Conservation (phyloP, 352 stramenopile species). For the Phytophthora meadii region DNA sequence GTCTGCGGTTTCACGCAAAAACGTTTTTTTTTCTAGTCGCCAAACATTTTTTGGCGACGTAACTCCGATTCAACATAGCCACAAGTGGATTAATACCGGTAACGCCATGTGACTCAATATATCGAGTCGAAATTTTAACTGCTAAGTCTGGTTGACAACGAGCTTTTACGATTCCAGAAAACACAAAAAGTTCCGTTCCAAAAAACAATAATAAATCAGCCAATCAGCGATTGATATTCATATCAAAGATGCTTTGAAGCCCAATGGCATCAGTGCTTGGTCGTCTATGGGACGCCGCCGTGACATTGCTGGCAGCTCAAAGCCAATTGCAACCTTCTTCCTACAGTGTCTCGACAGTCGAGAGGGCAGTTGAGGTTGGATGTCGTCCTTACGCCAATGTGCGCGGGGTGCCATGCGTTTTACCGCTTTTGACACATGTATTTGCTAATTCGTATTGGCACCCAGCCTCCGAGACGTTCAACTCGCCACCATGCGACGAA, state of each 20-base stretch:
- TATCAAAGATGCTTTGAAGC: background rate
- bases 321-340: constrained; percentile 25
- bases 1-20: too few relatives aligned
- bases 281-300: constrained; percentile 29
- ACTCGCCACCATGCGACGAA: constrained; percentile 44
- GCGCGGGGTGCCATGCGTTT: constrained; percentile 46
- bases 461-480: constrained; percentile 52
- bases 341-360: constrained; percentile 14
- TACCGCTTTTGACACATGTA: constrained; percentile 54
- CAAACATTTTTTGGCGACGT: too few relatives aligned
- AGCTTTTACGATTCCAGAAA: constrained; percentile 10
- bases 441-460: constrained; percentile 69
- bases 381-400: constrained; percentile 54
- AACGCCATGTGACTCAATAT: too few relatives aligned
- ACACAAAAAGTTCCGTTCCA: too few relatives aligned
- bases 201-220: background rate
- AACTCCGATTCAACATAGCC: too few relatives aligned
- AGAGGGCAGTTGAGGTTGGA: constrained; percentile 49
- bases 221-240: constrained; percentile 12
- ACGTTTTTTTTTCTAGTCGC: too few relatives aligned
- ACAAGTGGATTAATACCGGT: too few relatives aligned
- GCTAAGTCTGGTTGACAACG: too few relatives aligned
- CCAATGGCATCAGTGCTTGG: constrained; percentile 16
- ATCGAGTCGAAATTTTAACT: too few relatives aligned
- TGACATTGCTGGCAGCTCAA: constrained; percentile 46